Evolutionary conservation across 2,329 filamentous ascomycete genomes (phyloP), one percentile per base, ranked within the genome.

Genomic region (Dothideomycetes sp.): DNA sequence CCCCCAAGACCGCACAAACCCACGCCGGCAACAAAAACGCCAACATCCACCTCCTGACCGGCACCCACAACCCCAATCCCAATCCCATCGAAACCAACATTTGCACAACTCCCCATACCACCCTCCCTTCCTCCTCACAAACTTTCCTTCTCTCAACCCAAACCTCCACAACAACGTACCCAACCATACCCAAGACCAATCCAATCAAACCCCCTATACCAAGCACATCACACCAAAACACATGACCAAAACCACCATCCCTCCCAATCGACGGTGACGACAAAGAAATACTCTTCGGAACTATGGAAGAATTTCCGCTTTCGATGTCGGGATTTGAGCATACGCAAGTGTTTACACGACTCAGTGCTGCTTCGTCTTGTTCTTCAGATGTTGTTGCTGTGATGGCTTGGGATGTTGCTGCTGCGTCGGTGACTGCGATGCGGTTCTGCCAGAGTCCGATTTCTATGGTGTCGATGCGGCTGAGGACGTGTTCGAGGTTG

Each of bases 1-100:
- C 11, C 15, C 29, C 28, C 7, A 40, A 33, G 5, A 29, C 33
- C 1, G 11, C 29, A 11, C 32, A 5, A 2, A 27, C 29, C 37
- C 37, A 40, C 6, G 33, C 7, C n/a, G 37, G 37, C 29, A 40
- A 27, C 22, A 40, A 20, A 9, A 40, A 40, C 17, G 37, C 28
- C n/a, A 40, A 28, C 5, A 40, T 3, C n/a, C 16, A 8, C 16
- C 37, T 40, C 13, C 17, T 15, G 5, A 40, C 20, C 12, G 37
- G 37, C 5, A 40, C 4, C 22, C 33, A 29, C 20, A 40, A 32
- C 15, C 25, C 16, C 22, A 40, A 40, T 3, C 37, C 37, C 11
- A 33, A 9, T 2, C 11, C 22, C 11, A 40, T 10, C 16, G 13
- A 15, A 28, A 40, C 29, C 18, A 40, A 8, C 29, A 40, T 33